phyloP scores from a whole-genome alignment of 805 yeast genomes.

The Suhomyces pyralidae region DNA sequence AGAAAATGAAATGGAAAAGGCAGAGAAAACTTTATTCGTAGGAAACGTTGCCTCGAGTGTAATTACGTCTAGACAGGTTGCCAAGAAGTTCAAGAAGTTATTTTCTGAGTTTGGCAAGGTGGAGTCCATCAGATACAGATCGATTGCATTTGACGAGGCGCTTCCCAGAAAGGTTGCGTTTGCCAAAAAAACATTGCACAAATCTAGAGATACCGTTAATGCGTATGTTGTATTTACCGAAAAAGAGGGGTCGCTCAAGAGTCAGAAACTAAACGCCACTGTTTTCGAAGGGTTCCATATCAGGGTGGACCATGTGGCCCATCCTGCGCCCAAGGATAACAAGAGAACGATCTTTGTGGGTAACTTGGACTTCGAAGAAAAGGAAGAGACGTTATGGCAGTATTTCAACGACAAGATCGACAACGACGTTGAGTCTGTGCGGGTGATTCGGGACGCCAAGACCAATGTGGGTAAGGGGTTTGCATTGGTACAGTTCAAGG shows the following conservation, averaged over 20 bases:
- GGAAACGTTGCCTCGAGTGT: constrained; percentile 76
- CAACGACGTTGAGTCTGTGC: constrained; percentile 74
- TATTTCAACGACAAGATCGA: constrained; percentile 54
- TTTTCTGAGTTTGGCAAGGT: constrained; percentile 55
- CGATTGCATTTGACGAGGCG: constrained; percentile 83
- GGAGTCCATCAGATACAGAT: constrained; percentile 83
- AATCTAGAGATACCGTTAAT: constrained; percentile 75
- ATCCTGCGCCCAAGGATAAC: constrained; percentile 83
- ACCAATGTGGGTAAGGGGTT: constrained; percentile 97
- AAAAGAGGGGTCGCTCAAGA: constrained; percentile 46
- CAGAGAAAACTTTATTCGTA: constrained; percentile 80
- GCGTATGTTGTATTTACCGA: constrained; percentile 80
- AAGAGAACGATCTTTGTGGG: constrained; percentile 88
- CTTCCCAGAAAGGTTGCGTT: constrained; percentile 92
- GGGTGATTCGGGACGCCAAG: constrained; percentile 87
- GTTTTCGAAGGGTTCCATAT: constrained; percentile 72
- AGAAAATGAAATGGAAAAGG: constrained; percentile 73
- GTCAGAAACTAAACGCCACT: constrained; percentile 58
- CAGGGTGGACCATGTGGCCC: constrained; percentile 90
- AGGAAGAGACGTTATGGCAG: constrained; percentile 84
- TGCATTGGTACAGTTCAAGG: constrained; percentile 89
- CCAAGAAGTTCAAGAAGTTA: constrained; percentile 63
- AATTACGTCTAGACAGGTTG: constrained; percentile 58
- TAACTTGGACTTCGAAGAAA: constrained; percentile 87
- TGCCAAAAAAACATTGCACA: constrained; percentile 72